A percentile compares a stretch with the other conserved stretches of the same genome.
Conservation (phyloP, 2,329 filamentous ascomycete species). For the Cladosporium sp. region DNA sequence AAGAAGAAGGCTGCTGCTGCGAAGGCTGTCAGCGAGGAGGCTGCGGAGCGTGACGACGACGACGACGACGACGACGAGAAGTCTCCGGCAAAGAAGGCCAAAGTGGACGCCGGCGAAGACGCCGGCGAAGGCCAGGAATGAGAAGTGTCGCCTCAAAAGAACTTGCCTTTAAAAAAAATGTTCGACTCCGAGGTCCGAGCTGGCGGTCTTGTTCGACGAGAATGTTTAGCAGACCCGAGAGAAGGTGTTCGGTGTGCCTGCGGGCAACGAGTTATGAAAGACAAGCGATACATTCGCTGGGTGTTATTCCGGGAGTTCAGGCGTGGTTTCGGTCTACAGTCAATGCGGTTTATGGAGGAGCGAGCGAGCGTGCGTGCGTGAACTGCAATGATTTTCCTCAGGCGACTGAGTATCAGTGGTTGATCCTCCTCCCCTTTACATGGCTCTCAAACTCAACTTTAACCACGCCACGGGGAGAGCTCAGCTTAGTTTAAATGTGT, state of each 20-base stretch:
- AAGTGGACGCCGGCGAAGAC: neutral
- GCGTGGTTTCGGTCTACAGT: neutral
- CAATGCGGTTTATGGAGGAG: neutral
- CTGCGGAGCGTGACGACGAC: neutral
- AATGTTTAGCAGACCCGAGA: neutral
- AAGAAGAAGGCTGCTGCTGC: conserved; percentile 9
- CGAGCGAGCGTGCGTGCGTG: neutral
- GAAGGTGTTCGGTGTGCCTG: neutral
- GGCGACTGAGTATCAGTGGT: no score
- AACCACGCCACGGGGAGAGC: neutral
- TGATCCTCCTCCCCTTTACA: neutral
- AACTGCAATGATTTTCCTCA: neutral
- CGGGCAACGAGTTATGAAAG: neutral
- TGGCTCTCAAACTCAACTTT: neutral
- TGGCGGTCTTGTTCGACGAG: neutral
- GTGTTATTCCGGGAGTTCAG: neutral
- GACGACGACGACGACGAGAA: neutral
- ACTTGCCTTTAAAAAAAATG: neutral
- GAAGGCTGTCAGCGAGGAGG: neutral
- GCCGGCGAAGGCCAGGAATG: neutral
- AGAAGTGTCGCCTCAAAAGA: neutral
- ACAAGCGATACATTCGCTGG: neutral
- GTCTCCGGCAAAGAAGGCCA: neutral
- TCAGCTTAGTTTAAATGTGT: neutral
- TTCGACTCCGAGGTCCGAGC: neutral